Conservation (phyloP, 1,284 basidiomycete species). For the Heimioporus retisporus region DNA sequence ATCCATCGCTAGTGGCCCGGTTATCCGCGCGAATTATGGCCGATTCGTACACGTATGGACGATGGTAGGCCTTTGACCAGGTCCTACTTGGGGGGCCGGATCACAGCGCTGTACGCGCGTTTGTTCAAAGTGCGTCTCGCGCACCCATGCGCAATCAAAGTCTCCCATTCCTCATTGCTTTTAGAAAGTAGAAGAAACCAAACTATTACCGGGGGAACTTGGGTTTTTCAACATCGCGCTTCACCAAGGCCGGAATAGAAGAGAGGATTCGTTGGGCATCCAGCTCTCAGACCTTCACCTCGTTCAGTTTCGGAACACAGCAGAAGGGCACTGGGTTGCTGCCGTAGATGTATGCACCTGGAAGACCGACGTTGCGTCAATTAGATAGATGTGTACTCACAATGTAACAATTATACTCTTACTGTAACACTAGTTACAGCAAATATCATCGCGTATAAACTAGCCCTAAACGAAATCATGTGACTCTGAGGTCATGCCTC, state of each 20-base stretch:
- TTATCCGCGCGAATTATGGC: slow-evolving; percentile 6
- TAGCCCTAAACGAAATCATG: slow-evolving; percentile 36
- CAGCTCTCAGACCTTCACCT: slow-evolving; percentile 26
- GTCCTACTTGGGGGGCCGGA: slow-evolving; percentile 13
- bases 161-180: background rate
- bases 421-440: no score
- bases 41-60: slow-evolving; percentile 1
- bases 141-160: background rate
- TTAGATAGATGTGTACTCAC: slow-evolving; percentile 7
- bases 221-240: slow-evolving; percentile 25
- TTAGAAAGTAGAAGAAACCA: slow-evolving; percentile 17
- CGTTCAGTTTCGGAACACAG: slow-evolving; percentile 4
- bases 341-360: slow-evolving; percentile 23
- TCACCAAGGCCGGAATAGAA: slow-evolving; percentile 11
- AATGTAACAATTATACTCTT: no score
- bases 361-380: no score
- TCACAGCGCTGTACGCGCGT: slow-evolving; percentile 6
- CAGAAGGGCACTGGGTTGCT: slow-evolving; percentile 21
- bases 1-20: slow-evolving; percentile 27
- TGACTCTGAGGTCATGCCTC: slow-evolving; percentile 19
- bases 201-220: background rate
- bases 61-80: slow-evolving; percentile 10
- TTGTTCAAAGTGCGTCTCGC: slow-evolving; percentile 21
- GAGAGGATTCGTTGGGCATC: slow-evolving; percentile 19
- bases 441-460: slow-evolving; percentile 29